Base-by-base conservation (phyloP, 1,284 basidiomycete genomes). In the Peniophora sp. region DNA sequence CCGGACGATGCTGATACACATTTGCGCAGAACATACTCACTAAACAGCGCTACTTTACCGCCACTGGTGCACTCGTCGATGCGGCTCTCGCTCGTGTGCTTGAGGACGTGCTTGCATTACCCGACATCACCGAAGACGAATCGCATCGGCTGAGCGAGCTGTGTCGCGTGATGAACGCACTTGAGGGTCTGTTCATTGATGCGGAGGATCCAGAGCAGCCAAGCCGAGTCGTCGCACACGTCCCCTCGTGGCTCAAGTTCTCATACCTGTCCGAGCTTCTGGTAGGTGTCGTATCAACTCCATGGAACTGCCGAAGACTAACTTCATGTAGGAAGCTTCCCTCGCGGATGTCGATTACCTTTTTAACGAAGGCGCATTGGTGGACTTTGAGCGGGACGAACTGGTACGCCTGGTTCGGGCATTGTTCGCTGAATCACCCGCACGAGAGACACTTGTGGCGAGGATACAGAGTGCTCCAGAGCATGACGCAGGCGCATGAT, bases 241-340 rank as follows among this genome's bases (percentile, higher is more conserved):
- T 94, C 16, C 88, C 90, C 0, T 85, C 82, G n/a, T 97, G 92
- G 94, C 78, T 96, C 60, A 96, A 96, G 65, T 95, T 92, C 66
- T 92, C 88, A 19, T 97, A 97, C 67, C 73, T 96, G 1, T 89
- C 89, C 2, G 93, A 97, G 65, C 73, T 97, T 11, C 66, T 97
- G 69, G 92, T 92, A 56, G n/a, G n/a, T n/a, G n/a, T n/a, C n/a
- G n/a, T n/a, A n/a, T n/a, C n/a, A n/a, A n/a, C n/a, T n/a, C n/a
- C n/a, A n/a, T n/a, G n/a, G n/a, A n/a, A n/a, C n/a, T n/a, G n/a
- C n/a, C n/a, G n/a, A n/a, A n/a, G n/a, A 50, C 45, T 55, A 51
- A 53, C 50, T 50, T 32, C 38, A 23, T 16, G 48, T 56, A 92
- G 91, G 89, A 92, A 66, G 93, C 92, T 1, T 92, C 89, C n/a